A percentile compares a stretch with the other conserved stretches of the same genome.
These are phyloP conservation scores for Arthrobotrys pseudoclavata DNA, from an alignment of 2,329 filamentous ascomycete genomes.

Conservation along the genomic window DNA sequence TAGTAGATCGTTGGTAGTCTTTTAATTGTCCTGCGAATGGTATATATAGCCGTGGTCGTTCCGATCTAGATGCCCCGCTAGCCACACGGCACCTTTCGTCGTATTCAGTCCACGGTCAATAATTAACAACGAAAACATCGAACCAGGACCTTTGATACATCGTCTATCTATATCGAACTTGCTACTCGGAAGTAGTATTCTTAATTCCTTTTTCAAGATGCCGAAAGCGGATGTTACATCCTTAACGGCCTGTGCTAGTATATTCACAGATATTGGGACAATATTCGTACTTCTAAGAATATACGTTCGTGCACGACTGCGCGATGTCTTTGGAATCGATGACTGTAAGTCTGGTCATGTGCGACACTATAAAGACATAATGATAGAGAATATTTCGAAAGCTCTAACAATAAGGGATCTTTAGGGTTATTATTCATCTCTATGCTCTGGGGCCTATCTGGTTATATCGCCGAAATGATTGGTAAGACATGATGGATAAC, in stretches of 20 bases:
- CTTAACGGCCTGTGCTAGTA: constrained; percentile 32
- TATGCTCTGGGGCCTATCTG: constrained; percentile 43
- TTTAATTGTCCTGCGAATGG: not conserved
- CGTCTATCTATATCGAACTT: not conserved
- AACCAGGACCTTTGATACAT: not conserved
- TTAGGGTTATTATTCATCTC: constrained; percentile 35
- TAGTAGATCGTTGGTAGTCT: not conserved
- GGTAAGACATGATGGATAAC: constrained; percentile 1
- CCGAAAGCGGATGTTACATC: constrained; percentile 34
- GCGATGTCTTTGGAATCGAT: constrained; percentile 41
- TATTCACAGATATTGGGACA: constrained; percentile 36
- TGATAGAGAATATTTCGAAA: not conserved
- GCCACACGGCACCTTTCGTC: not conserved
- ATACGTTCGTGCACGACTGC: constrained; percentile 34
- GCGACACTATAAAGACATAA: too few relatives aligned
- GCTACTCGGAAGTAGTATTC: not conserved
- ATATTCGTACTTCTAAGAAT: constrained; percentile 40
- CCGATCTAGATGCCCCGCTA: not conserved
- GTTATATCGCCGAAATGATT: constrained; percentile 42
- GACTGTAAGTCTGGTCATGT: constrained; percentile 16
- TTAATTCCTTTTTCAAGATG: constrained; percentile 11
- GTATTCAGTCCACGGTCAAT: not conserved
- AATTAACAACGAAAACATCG: not conserved
- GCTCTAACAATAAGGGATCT: not conserved
- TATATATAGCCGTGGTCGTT: constrained; percentile 21